Evolutionary conservation across 2,329 filamentous ascomycete species (phyloP), one percentile per base, ranked within the genome.

Genomic region (Paramyrothecium roridum): DNA sequence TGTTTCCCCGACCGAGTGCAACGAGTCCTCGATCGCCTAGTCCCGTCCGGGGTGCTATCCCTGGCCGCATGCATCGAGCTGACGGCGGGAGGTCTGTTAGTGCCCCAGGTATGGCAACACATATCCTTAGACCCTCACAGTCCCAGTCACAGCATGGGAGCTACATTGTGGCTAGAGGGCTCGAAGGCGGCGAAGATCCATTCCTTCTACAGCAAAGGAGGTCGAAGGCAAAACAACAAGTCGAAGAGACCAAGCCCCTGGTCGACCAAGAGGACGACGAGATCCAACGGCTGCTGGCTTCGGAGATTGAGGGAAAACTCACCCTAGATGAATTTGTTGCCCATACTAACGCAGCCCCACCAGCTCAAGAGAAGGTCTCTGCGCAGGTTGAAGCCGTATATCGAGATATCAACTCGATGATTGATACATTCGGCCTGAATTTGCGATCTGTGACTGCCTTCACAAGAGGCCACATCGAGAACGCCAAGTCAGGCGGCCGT

Each of bases 391-490:
- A 88, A 65, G 81, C 84, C 19, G 77, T 88, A 1, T 95, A 90
- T 69, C 83, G 88, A 48, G 90, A 93, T 64, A 90, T 93, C 68
- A 93, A 95, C 70, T 90, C 90, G 13, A 99, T 98, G 95, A 87
- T 99, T 47, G 91, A 97, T 64, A 93, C 90, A 0, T 76, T 98
- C 45, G 93, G 93, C 11, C 81, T 97, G 51, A 98, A 98, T 67
- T 85, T 79, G 12, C 78, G 83, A 17, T 85, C 90, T 7, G 83
- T 93, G 40, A 78, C 80, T 50, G 77, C 77, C 12, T 88, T 87
- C 60, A 79, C 93, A 47, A 79, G 83, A 54, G 90, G 88, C 8
- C 89, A 96, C 62, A 78, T 78, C 12, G 76, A 85, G 51, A 72
- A 78, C 46, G 71, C 76, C 51, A 77, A 81, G 52, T 75, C 83